These are phyloP conservation scores for Trametopsis cervina DNA, from an alignment of 768 basidiomycete genomes.

Conservation along the genomic window DNA sequence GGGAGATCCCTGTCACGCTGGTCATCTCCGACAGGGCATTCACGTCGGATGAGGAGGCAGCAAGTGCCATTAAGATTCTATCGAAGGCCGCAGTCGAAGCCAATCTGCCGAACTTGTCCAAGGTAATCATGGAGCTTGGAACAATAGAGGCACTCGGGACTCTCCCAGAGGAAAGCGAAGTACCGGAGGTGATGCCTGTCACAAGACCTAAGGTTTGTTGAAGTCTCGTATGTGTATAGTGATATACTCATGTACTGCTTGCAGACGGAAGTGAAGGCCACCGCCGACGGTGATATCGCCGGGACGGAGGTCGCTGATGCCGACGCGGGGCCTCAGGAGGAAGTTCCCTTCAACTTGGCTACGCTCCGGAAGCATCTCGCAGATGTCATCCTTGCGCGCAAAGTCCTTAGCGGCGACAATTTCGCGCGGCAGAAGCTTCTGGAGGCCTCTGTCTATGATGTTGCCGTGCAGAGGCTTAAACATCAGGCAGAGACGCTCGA, in stretches of 20 bases:
- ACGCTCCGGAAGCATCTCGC: constrained; percentile 65
- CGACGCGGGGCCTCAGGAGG: constrained; percentile 20
- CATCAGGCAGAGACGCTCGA: constrained; percentile 55
- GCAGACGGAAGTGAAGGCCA: constrained; percentile 17
- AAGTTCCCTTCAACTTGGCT: constrained; percentile 70
- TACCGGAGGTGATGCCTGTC: constrained; percentile 64
- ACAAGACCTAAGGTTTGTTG: constrained; percentile 35
- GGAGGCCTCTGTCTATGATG: constrained; percentile 81
- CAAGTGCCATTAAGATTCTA: constrained; percentile 45
- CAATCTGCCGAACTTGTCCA: constrained; percentile 29
- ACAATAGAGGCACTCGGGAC: constrained; percentile 42
- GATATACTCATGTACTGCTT: no score
- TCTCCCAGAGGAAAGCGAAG: constrained; percentile 32
- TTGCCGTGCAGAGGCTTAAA: constrained; percentile 64
- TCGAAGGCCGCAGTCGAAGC: constrained; percentile 55
- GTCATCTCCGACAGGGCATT: constrained; percentile 56
- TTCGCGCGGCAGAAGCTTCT: constrained; percentile 71
- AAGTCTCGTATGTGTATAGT: neutral
- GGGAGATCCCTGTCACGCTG: constrained; percentile 40
- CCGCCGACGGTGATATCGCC: constrained; percentile 15
- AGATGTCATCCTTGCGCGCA: constrained; percentile 53
- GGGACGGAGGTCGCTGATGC: constrained; percentile 15
- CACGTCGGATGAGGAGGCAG: constrained; percentile 46
- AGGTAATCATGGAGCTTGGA: constrained; percentile 49
- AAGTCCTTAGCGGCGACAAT: constrained; percentile 60